A percentile compares a stretch with the other conserved stretches of the same genome.
Conservation (phyloP, 208 protist genomes). For the Vickermania ingenoplastis region DNA sequence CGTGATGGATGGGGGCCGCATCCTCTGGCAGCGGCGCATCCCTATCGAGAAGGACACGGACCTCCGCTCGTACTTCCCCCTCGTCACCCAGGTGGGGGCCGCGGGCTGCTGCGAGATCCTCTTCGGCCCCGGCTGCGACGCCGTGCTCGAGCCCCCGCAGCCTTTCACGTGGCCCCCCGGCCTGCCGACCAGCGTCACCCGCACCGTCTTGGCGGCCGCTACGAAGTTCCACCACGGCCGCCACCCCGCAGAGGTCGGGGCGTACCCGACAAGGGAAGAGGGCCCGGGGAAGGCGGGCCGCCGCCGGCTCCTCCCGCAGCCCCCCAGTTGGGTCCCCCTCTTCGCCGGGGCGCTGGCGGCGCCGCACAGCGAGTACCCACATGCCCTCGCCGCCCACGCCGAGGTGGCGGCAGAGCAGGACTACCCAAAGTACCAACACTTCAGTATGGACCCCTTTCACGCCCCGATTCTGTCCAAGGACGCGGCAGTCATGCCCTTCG, state of each 20-base stretch:
- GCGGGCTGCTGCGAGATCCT: conserved; percentile 63
- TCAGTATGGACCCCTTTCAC: conserved; percentile 66
- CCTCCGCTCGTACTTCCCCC: conserved; percentile 75
- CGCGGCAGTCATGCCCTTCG: conserved; percentile 41
- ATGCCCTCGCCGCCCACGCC: conserved; percentile 57
- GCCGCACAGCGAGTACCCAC: conserved; percentile 61
- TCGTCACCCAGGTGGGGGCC: conserved; percentile 59
- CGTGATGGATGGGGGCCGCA: conserved; percentile 67
- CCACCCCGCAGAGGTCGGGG: conserved; percentile 14
- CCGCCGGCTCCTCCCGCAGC: not conserved
- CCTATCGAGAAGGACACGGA: conserved; percentile 56
- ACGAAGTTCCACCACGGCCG: not conserved
- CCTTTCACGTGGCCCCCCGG: conserved; percentile 8
- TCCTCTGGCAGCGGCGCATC: conserved; percentile 69
- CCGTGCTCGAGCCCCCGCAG: conserved; percentile 3
- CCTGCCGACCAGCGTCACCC: not conserved
- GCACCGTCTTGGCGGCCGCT: conserved; percentile 21
- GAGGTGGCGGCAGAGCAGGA: conserved; percentile 32
- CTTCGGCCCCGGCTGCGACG: conserved; percentile 34
- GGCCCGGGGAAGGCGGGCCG: not conserved
- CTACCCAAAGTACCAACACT: conserved; percentile 34
- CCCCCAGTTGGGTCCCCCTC: conserved; percentile 1
- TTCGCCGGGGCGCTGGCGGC: conserved; percentile 35
- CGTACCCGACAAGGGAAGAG: conserved; percentile 8
- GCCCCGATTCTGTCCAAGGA: conserved; percentile 65